These are phyloP conservation scores for Saxophila tyrrhenica DNA, from an alignment of 495 filamentous ascomycete species.

Conservation along the genomic window DNA sequence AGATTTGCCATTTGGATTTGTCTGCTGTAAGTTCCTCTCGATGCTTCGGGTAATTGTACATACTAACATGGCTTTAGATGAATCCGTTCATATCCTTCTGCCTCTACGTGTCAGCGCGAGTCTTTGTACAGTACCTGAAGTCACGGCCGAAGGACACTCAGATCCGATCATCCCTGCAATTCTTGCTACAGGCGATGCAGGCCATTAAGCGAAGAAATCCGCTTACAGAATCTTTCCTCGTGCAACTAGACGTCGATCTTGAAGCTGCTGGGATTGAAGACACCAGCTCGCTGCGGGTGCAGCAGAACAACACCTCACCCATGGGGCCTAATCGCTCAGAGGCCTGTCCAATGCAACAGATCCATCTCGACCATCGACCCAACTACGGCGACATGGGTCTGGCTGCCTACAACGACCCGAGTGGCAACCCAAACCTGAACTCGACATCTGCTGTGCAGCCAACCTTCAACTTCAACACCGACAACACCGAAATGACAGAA, in stretches of 20 bases:
- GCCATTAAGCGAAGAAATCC: conserved; percentile 81
- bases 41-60: background rate
- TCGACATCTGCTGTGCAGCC: background rate
- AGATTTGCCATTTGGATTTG: conserved; percentile 84
- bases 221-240: conserved; percentile 86
- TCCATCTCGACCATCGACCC: background rate
- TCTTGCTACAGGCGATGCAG: conserved; percentile 80
- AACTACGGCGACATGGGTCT: background rate
- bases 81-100: conserved; percentile 96
- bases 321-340: background rate
- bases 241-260: conserved; percentile 86
- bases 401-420: background rate
- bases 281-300: conserved; percentile 2
- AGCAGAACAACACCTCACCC: background rate
- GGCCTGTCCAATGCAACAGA: conserved; percentile 4
- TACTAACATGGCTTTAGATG: conserved; percentile 47
- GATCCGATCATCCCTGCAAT: conserved; percentile 71
- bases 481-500: background rate
- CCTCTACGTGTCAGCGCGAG: conserved; percentile 84
- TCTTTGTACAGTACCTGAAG: conserved; percentile 93
- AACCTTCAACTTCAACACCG: background rate
- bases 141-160: conserved; percentile 74
- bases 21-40: conserved; percentile 50
- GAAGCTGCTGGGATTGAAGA: conserved; percentile 43
- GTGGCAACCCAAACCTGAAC: background rate